Evolutionary conservation across 176 grass and related monocot species (phyloP), one percentile per base, ranked within the genome.

Genomic region (Carex parvula): DNA sequence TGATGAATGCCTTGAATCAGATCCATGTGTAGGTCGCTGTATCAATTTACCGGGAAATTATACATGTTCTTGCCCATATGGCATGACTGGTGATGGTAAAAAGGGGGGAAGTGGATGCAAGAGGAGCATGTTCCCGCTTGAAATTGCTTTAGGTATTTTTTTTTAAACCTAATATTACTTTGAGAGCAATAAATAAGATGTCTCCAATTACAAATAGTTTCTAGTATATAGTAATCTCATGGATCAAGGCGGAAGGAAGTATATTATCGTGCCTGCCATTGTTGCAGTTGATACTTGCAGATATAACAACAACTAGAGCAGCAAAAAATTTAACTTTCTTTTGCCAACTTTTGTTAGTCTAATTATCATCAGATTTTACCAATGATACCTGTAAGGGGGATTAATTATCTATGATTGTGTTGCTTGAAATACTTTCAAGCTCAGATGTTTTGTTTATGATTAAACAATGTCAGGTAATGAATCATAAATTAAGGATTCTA

Each of bases 91-190:
- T 3, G 75, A 79, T 58, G 75, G 75, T 35, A 79, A 48, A 48
- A 46, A 58, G 50, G 71, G 21, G 39, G 71, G 71, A 53, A 79
- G 24, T 37, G 75, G 24, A 57, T 79, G 75, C 52, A 79, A 79
- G 74, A 79, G 13, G 12, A 39, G 37, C 4, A 4, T 39, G 37
- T 39, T 39, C 4, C 22, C 22, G 22, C n/a, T 39, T 39, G 37
- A 5, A 5, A 4, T 39, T 39, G 37, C 37, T 39, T 39, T 39
- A 5, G 37, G 37, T 39, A 39, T 39, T 14, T 41, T 18, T 20
- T 73, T 46, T 42, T 21, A 41, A 46, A 18, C 35, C 26, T 44
- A 11, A 73, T 44, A 46, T 8, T 72, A 41, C 33, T 20, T 44
- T 72, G 10, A n/a, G 16, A 24, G 41, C 33, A 72, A 72, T 41